These are phyloP conservation scores for Coemansia sp. DNA, from an alignment of 192 early-diverging fungal genomes.

Conservation along the genomic window DNA sequence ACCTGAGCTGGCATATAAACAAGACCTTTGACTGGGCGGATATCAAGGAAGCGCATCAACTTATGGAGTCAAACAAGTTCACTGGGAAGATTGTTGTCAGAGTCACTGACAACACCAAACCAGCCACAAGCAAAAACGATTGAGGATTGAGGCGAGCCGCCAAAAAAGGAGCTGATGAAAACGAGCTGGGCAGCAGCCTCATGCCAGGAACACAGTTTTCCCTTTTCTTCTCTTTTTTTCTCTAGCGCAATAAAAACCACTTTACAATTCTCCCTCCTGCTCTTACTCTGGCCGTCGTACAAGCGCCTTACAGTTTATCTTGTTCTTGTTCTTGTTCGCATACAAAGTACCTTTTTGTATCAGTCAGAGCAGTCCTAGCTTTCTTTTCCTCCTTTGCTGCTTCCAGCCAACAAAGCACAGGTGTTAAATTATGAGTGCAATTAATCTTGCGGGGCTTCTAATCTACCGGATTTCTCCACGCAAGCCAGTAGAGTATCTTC, in stretches of 20 bases:
- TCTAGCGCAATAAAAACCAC: background rate
- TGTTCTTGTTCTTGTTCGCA: background rate
- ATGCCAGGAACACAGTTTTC: background rate
- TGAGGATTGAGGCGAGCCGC: background rate
- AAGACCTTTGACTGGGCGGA: slow-evolving; percentile 66
- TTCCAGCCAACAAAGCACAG: background rate
- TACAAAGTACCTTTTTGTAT: background rate
- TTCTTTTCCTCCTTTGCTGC: slow-evolving; percentile 6
- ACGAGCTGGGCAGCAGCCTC: background rate
- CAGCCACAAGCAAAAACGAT: too few species aligned
- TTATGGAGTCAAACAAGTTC: slow-evolving; percentile 64
- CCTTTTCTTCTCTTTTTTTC: background rate
- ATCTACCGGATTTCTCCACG: slow-evolving; percentile 69
- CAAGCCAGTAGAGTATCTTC: slow-evolving; percentile 70
- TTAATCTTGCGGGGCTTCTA: slow-evolving; percentile 62
- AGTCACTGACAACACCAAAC: slow-evolving; percentile 22
- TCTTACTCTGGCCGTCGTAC: background rate
- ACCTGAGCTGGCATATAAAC: slow-evolving; percentile 59
- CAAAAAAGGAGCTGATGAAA: background rate
- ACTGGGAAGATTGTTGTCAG: slow-evolving; percentile 66
- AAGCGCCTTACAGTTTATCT: slow-evolving; percentile 2
- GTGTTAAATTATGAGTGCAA: slow-evolving; percentile 31
- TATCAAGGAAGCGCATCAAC: slow-evolving; percentile 64
- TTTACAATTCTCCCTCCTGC: background rate
- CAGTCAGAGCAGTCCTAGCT: too few species aligned